phyloP scores from a whole-genome alignment of 345 rosid species.

The Bruguiera parviflora region DNA sequence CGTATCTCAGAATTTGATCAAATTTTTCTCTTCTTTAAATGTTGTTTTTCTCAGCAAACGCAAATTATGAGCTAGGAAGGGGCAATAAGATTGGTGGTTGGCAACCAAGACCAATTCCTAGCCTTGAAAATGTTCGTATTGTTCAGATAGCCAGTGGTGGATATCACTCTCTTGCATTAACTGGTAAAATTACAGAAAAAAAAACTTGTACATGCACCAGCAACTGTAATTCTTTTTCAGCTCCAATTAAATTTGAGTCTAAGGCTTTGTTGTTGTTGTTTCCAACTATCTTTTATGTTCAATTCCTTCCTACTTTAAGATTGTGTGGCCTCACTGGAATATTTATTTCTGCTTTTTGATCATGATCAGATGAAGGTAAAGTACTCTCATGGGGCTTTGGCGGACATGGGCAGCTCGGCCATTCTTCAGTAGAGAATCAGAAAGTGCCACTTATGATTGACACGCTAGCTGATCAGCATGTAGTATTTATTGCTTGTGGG shows the following conservation, averaged over 20 bases:
- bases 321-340: not conserved
- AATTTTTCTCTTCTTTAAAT: slow-evolving; percentile 1
- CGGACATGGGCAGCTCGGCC: slow-evolving; percentile 89
- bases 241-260: too few species aligned
- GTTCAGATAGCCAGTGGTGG: slow-evolving; percentile 85
- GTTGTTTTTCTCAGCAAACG: slow-evolving; percentile 51
- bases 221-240: not conserved
- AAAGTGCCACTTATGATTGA: slow-evolving; percentile 54
- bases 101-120: slow-evolving; percentile 74
- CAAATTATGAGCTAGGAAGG: slow-evolving; percentile 92
- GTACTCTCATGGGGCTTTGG: slow-evolving; percentile 96
- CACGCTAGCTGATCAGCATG: slow-evolving; percentile 57
- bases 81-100: slow-evolving; percentile 81
- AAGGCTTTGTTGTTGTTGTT: too few species aligned
- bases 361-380: slow-evolving; percentile 64
- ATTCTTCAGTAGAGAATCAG: slow-evolving; percentile 52
- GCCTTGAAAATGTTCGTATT: slow-evolving; percentile 45
- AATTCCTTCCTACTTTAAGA: not conserved
- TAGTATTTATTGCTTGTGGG: slow-evolving; percentile 64
- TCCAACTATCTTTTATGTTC: not conserved
- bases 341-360: slow-evolving; percentile 10
- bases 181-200: slow-evolving; percentile 42
- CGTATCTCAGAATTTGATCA: not conserved
- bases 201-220: not conserved
- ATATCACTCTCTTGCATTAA: slow-evolving; percentile 87